A percentile compares a stretch with the other conserved stretches of the same genome.
Evolutionary conservation across 2,329 filamentous ascomycete species (phyloP).

Genomic region (Teratosphaeria epicoccoides): DNA sequence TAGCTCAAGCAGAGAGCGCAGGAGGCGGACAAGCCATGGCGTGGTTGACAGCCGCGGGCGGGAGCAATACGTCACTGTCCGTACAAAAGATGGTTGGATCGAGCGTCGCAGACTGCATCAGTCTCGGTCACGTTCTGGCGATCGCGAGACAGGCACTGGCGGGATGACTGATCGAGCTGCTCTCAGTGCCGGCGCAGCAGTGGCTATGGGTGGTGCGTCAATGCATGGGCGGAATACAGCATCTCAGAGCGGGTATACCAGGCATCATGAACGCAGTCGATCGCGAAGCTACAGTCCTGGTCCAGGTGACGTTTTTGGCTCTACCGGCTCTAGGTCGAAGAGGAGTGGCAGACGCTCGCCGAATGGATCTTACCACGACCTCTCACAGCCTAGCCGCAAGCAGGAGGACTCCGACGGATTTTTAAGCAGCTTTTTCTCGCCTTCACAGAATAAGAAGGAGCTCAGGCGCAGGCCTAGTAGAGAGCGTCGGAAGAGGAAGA

Average conservation of each 20-base stretch:
- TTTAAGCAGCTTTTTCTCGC: conserved; percentile 23
- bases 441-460: conserved; percentile 14
- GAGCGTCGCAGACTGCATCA: conserved; percentile 14
- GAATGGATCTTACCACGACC: conserved; percentile 6
- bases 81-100: conserved; percentile 22
- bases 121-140: conserved; percentile 24
- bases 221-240: conserved; percentile 7
- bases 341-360: conserved; percentile 6
- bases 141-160: conserved; percentile 26
- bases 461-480: conserved; percentile 4
- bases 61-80: conserved; percentile 18
- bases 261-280: conserved; percentile 30
- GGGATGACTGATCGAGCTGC: conserved; percentile 18
- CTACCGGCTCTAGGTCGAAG: conserved; percentile 8
- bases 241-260: conserved; percentile 15
- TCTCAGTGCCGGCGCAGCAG: conserved; percentile 11
- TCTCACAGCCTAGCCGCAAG: conserved; percentile 8
- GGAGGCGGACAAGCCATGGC: conserved; percentile 21
- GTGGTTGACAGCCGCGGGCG: conserved; percentile 9
- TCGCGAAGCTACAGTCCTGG: conserved; percentile 29
- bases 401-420: conserved; percentile 12
- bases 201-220: conserved; percentile 10
- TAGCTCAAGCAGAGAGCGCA: conserved; percentile 22
- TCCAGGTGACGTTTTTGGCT: conserved; percentile 16
- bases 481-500: conserved; percentile 27